Percentiles rank a stretch among this genome's conserved stretches.
phyloP scores from a whole-genome alignment of 164 flowering plant genomes.

The Magnolia officinalis region DNA sequence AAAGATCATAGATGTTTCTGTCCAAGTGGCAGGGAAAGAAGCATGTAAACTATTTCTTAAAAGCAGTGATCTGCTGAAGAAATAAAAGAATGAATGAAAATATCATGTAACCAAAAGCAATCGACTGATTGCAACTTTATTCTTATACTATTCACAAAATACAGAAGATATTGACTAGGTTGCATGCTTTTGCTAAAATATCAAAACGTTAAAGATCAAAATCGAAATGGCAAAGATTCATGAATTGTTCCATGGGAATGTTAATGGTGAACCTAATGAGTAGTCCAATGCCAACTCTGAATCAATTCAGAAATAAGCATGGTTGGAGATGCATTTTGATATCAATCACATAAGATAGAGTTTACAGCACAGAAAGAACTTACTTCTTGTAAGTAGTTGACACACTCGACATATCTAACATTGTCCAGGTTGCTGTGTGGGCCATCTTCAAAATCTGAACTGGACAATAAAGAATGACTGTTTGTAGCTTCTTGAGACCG shows the following conservation, averaged over 20 bases:
- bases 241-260: neutral
- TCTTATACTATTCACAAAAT: neutral
- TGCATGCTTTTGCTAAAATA: neutral
- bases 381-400: slow-evolving; percentile 89
- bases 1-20: neutral
- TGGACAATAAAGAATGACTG: slow-evolving; percentile 37
- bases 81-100: too few relatives aligned
- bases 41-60: neutral
- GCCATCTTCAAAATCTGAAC: slow-evolving; percentile 66
- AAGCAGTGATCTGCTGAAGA: neutral
- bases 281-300: neutral
- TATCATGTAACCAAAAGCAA: neutral
- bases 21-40: neutral
- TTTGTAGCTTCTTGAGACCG: slow-evolving; percentile 53
- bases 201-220: neutral
- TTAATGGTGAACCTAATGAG: neutral
- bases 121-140: neutral
- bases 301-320: neutral
- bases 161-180: neutral
- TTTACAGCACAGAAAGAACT: slow-evolving; percentile 18
- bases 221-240: neutral
- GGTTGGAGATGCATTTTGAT: neutral
- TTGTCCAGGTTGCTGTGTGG: slow-evolving; percentile 92
- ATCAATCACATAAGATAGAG: neutral
- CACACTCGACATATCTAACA: slow-evolving; percentile 70